A percentile compares a stretch with the other conserved stretches of the same genome.
Conservation (phyloP, 1,139 yeast genomes). For the Sporopachydermia cereana region DNA sequence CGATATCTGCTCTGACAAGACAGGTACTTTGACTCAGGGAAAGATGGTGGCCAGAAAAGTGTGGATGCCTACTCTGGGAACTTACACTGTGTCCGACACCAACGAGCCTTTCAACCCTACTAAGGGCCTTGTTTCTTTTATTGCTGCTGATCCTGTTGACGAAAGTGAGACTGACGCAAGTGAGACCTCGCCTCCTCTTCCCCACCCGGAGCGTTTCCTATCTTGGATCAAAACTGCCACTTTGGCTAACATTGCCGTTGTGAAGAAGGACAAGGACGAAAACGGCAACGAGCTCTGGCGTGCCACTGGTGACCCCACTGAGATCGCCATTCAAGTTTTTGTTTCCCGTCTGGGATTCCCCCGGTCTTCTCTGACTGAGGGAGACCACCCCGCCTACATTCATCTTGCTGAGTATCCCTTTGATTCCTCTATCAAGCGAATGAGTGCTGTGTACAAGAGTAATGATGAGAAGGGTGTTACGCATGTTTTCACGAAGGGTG, state of each 20-base stretch:
- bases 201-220: slow-evolving; percentile 23
- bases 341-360: slow-evolving; percentile 41
- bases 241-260: slow-evolving; percentile 61
- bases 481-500: slow-evolving; percentile 58
- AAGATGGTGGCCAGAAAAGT: slow-evolving; percentile 62
- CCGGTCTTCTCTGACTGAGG: slow-evolving; percentile 33
- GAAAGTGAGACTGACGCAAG: slow-evolving; percentile 27
- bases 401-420: slow-evolving; percentile 65
- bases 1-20: slow-evolving; percentile 75
- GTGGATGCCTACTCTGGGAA: slow-evolving; percentile 73
- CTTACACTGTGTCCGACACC: slow-evolving; percentile 46
- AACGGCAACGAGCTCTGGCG: slow-evolving; percentile 42
- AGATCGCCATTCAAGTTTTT: slow-evolving; percentile 71
- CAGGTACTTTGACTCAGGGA: slow-evolving; percentile 75
- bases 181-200: slow-evolving; percentile 19
- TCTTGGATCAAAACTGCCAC: slow-evolving; percentile 52
- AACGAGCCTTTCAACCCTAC: slow-evolving; percentile 68
- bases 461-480: slow-evolving; percentile 22
- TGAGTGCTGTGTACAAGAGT: slow-evolving; percentile 48
- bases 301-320: slow-evolving; percentile 80
- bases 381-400: slow-evolving; percentile 21
- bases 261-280: slow-evolving; percentile 31
- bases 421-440: slow-evolving; percentile 66
- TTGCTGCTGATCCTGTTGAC: slow-evolving; percentile 33
- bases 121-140: slow-evolving; percentile 41